Conservation (phyloP, 169 alveolate species). For the Plasmodium gallinaceum region DNA sequence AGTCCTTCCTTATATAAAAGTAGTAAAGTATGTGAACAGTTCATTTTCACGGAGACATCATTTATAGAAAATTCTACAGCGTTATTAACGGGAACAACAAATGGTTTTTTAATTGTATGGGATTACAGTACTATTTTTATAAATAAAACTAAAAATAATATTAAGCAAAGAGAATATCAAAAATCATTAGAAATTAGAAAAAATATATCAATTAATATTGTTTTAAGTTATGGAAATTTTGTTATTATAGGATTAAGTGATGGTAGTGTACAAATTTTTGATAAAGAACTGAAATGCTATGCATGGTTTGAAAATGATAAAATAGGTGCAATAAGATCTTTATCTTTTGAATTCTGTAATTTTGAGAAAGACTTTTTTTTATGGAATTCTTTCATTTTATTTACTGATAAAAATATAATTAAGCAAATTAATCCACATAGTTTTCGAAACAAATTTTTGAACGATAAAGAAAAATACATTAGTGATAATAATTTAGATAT, state of each 20-base stretch:
- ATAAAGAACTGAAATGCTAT: conserved; percentile 71
- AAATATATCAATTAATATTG: conserved; percentile 54
- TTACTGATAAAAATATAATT: conserved; percentile 52
- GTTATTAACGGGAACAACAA: conserved; percentile 69
- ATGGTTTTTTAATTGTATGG: conserved; percentile 65
- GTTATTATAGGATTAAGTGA: conserved; percentile 51
- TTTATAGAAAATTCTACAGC: conserved; percentile 70
- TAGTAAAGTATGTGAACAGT: conserved; percentile 61
- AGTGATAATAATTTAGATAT: no score
- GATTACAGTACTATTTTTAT: conserved; percentile 72
- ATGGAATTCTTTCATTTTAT: conserved; percentile 73
- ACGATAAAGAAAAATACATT: background rate
- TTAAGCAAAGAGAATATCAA: conserved; percentile 78
- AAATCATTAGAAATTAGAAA: conserved; percentile 61
- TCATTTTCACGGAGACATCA: conserved; percentile 69
- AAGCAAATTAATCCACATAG: conserved; percentile 49
- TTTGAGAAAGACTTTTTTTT: conserved; percentile 53
- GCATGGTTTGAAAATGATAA: conserved; percentile 75
- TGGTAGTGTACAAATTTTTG: conserved; percentile 70
- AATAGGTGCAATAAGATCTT: conserved; percentile 61
- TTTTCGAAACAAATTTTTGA: conserved; percentile 3
- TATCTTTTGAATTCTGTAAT: conserved; percentile 53
- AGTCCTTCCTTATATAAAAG: conserved; percentile 77
- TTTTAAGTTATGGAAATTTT: conserved; percentile 67
- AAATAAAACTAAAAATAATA: conserved; percentile 57